Percentiles rank a stretch among this genome's conserved stretches.
Evolutionary conservation across 352 stramenopile species (phyloP).

Genomic region (Poterioochromonas sp.): DNA sequence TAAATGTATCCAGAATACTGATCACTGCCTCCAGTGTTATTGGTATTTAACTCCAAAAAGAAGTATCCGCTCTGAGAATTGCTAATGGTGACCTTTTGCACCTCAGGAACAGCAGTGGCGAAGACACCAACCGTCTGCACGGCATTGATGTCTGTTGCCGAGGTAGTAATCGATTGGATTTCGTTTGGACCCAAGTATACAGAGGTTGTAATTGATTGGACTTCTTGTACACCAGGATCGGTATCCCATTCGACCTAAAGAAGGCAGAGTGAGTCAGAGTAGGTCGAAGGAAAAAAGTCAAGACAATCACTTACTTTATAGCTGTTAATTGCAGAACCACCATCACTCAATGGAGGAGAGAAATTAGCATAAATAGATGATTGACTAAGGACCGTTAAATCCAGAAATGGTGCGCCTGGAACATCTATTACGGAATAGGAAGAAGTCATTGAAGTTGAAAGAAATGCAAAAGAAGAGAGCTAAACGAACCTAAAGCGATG

Average conservation of each 20-base stretch:
- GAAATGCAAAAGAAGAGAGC: not conserved
- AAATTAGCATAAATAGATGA: constrained; percentile 26
- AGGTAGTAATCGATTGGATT: constrained; percentile 79
- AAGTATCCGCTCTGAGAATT: constrained; percentile 72
- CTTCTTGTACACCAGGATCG: constrained; percentile 66
- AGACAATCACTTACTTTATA: constrained; percentile 33
- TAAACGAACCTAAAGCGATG: not conserved
- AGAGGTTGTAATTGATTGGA: constrained; percentile 63
- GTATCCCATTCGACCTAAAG: constrained; percentile 73
- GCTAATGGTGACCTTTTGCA: constrained; percentile 65
- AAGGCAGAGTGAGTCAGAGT: constrained; percentile 40
- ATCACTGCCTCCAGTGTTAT: constrained; percentile 60
- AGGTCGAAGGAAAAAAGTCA: constrained; percentile 37
- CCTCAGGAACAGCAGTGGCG: constrained; percentile 51
- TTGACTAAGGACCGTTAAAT: constrained; percentile 20
- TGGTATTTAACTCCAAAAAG: constrained; percentile 79
- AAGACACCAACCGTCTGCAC: constrained; percentile 71
- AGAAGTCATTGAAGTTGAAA: not conserved
- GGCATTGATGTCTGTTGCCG: constrained; percentile 66
- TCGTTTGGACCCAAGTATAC: constrained; percentile 79
- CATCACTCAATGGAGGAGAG: constrained; percentile 34
- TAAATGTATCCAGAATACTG: constrained; percentile 82
- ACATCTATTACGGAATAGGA: not conserved
- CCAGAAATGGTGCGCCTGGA: not conserved
- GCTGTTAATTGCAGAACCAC: constrained; percentile 37